A percentile compares a stretch with the other conserved stretches of the same genome.
Evolutionary conservation across 257 asterid species (phyloP).

Genomic region (Cruciata laevipes): DNA sequence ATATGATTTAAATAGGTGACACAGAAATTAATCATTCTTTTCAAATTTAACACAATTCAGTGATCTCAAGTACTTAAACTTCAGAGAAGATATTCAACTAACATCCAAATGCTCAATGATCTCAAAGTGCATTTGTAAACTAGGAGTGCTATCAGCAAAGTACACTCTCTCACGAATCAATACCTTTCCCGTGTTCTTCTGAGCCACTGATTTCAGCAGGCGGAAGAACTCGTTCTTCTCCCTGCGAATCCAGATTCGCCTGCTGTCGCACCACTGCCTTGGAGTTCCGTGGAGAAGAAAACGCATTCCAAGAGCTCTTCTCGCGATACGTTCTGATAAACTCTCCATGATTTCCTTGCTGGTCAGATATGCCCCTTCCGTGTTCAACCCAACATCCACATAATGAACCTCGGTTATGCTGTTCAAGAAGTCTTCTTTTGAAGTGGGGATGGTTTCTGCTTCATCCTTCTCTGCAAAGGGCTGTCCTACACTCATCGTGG

Average conservation of each 20-base stretch:
- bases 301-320: conserved; percentile 46
- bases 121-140: conserved; percentile 86
- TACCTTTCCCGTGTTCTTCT: conserved; percentile 47
- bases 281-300: conserved; percentile 90
- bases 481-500: conserved; percentile 23
- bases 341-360: conserved; percentile 46
- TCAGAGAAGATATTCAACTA: conserved; percentile 22
- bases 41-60: neutral
- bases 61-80: neutral
- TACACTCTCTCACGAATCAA: conserved; percentile 66
- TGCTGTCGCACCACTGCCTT: conserved; percentile 76
- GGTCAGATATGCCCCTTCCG: conserved; percentile 72
- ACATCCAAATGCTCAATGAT: conserved; percentile 70
- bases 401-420: conserved; percentile 83
- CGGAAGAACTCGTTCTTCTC: conserved; percentile 63
- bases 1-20: no score
- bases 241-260: conserved; percentile 62
- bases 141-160: conserved; percentile 56
- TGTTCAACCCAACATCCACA: conserved; percentile 86
- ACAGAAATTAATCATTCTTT: no score
- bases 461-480: conserved; percentile 29
- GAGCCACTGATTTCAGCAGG: conserved; percentile 58
- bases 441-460: conserved; percentile 50
- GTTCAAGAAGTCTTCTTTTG: conserved; percentile 57
- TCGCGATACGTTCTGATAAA: conserved; percentile 39